Base-by-base conservation (phyloP, 257 asterid species). In the Salvia miltiorrhiza region DNA sequence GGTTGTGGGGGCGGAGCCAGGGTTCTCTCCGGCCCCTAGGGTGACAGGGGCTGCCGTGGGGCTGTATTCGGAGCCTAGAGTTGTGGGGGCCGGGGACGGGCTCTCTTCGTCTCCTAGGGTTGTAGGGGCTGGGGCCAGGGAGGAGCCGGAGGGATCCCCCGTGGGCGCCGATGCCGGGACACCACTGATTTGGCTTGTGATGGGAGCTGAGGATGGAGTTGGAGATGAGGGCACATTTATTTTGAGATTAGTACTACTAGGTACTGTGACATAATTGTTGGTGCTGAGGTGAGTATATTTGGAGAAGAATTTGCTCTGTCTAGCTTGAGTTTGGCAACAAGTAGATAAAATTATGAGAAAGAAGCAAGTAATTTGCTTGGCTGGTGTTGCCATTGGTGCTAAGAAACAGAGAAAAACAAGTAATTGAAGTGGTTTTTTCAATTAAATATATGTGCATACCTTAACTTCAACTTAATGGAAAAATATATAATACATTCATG, bases 231-330 rank as follows among this genome's bases (percentile, higher is more conserved):
- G 44, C 9, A 57, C 52, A 44, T 40, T 55, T 19, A 59, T 58
- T 41, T 24, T 61, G 32, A 44, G 73, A 20, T 58, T 17, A 10
- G 75, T 43, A 41, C 44, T 50, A 41, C 30, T 49, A 24, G 66
- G 71, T 28, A 71, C 9, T 21, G 72, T 77, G 7, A 74, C 76
- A 21, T 44, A 61, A 10, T 55, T 74, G 68, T 60, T 72, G 33
- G 59, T 32, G 60, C 35, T 68, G 2, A 78, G 50, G 50, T 80
- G 80, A 26, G 68, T 17, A 54, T 69, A 59, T 52, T 76, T 78
- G 59, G 71, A 68, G 70, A 86, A 79, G 75, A 85, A 85, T 67
- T 73, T 73, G 76, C 90, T 73, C 33, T 66, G 61, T 73, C 88
- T 86, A 37, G 87, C 90, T 72, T 86, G 82, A 63, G 48, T 73